Conservation (phyloP, 1,139 yeast species). For the Eremothecium coryli region DNA sequence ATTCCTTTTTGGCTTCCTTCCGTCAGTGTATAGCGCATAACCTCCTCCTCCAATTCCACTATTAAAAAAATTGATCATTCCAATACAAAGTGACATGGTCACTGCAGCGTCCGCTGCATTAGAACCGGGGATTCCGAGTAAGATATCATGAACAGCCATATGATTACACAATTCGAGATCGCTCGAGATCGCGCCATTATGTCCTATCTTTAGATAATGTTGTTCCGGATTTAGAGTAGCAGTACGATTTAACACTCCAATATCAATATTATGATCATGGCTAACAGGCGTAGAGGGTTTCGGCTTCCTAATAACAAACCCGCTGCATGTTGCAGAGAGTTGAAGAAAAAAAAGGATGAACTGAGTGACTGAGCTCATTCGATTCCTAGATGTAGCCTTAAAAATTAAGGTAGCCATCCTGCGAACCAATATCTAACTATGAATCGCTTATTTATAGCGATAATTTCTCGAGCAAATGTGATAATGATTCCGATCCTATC, state of each 20-base stretch:
- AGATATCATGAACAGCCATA: constrained; percentile 49
- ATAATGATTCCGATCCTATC: no score
- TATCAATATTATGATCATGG: constrained; percentile 26
- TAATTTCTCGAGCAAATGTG: no score
- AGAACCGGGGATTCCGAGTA: constrained; percentile 31
- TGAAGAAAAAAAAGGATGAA: neutral
- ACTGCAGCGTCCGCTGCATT: constrained; percentile 93
- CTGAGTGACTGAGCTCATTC: no score
- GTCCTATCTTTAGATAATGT: constrained; percentile 33
- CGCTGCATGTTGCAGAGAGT: neutral
- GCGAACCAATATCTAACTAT: no score
- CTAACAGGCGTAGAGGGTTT: no score
- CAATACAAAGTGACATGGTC: constrained; percentile 81
- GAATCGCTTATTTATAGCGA: no score
- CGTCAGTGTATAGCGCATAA: constrained; percentile 46
- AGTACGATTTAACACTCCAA: constrained; percentile 24
- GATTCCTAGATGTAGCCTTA: no score
- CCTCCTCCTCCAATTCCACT: constrained; percentile 95
- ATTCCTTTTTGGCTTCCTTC: constrained; percentile 36
- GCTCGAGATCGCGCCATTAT: constrained; percentile 61
- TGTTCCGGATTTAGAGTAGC: constrained; percentile 36
- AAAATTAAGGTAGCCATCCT: neutral
- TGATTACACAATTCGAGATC: constrained; percentile 67
- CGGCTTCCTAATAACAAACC: neutral
- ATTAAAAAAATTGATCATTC: constrained; percentile 70